Evolutionary conservation across 352 stramenopile species (phyloP).

Genomic region (Globisporangium camurandrum): DNA sequence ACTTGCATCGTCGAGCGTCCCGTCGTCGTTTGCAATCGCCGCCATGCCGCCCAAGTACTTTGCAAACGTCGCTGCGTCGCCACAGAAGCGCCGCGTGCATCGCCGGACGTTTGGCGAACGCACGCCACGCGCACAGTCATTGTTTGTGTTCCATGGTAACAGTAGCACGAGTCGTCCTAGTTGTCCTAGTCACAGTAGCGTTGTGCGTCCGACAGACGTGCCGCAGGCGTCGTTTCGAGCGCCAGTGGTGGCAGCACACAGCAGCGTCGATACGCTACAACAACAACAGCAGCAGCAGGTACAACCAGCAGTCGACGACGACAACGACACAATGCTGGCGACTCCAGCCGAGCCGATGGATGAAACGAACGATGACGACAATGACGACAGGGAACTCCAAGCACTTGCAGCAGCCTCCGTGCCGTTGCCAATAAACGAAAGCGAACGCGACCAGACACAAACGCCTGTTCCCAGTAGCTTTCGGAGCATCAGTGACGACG

Average conservation of each 20-base stretch:
- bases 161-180: neutral
- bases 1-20: constrained; percentile 3
- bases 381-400: constrained; percentile 7
- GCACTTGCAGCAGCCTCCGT: too few relatives aligned
- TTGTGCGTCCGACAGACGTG: too few relatives aligned
- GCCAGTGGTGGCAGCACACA: too few relatives aligned
- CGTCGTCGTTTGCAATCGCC: constrained; percentile 12
- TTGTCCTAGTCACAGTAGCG: neutral
- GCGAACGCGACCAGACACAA: constrained; percentile 10
- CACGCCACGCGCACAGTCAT: too few relatives aligned
- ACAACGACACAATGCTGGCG: too few relatives aligned
- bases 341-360: neutral
- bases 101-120: constrained; percentile 56
- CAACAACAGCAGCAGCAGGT: too few relatives aligned
- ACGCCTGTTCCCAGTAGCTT: constrained; percentile 7
- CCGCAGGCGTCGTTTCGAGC: too few relatives aligned
- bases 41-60: constrained; percentile 39
- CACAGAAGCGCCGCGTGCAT: constrained; percentile 37
- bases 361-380: neutral
- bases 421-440: too few relatives aligned
- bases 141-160: constrained; percentile 41
- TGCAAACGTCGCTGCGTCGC: constrained; percentile 20
- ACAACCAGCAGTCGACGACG: too few relatives aligned
- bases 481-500: constrained; percentile 11
- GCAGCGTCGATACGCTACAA: too few relatives aligned